Evolutionary conservation across 345 rosid species (phyloP).

Genomic region (Iberis pinnata): DNA sequence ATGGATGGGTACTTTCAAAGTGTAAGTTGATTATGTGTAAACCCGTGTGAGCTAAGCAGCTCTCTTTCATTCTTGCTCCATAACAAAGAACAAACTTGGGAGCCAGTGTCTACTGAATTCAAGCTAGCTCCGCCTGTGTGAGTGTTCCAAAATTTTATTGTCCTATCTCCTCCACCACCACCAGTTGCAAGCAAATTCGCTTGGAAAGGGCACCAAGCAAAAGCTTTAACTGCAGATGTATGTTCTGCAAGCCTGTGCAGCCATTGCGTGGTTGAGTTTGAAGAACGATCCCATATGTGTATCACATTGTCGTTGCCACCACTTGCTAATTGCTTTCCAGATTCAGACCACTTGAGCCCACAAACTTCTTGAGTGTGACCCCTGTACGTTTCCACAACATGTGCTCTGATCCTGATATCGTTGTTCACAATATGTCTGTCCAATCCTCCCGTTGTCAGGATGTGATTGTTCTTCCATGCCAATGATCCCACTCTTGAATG

Average conservation of each 20-base stretch:
- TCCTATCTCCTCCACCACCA: not conserved
- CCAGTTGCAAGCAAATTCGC: not conserved
- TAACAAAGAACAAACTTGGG: not conserved
- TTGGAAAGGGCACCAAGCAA: not conserved
- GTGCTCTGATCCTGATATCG: conserved; percentile 15
- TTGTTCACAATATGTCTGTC: conserved; percentile 28
- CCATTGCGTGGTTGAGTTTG: not conserved
- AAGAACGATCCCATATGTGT: not conserved
- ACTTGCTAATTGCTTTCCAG: not conserved
- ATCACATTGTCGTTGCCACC: not conserved
- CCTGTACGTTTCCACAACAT: conserved; percentile 29
- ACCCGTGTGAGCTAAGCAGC: conserved; percentile 2
- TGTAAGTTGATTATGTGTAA: not conserved
- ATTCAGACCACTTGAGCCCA: conserved; percentile 31
- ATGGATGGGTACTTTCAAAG: not conserved
- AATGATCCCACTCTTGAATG: conserved; percentile 25
- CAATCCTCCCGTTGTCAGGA: conserved; percentile 36
- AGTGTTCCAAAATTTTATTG: not conserved
- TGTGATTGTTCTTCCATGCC: conserved; percentile 21
- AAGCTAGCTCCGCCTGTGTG: not conserved
- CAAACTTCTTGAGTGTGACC: conserved; percentile 34
- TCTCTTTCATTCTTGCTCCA: not conserved
- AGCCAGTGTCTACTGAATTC: not conserved
- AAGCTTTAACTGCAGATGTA: not conserved
- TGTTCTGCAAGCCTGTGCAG: not conserved